A percentile compares a stretch with the other conserved stretches of the same genome.
These are phyloP conservation scores for Heliamphora exappendiculata DNA, from an alignment of 148 eudicot species.

Conservation along the genomic window DNA sequence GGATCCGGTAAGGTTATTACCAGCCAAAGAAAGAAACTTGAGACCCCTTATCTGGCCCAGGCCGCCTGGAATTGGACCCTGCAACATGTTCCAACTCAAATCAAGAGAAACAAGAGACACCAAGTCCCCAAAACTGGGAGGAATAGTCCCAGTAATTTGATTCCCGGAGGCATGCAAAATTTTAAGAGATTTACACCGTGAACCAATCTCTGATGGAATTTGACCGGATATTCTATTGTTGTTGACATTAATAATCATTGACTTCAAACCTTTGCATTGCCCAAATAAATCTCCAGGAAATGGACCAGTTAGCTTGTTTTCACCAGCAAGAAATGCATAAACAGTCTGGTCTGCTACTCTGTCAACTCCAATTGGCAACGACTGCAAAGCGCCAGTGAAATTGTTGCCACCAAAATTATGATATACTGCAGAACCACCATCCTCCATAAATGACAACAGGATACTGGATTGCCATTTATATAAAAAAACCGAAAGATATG, in stretches of 20 bases:
- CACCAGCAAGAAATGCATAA: slow-evolving; percentile 48
- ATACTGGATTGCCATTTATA: slow-evolving; percentile 12
- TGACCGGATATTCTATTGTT: slow-evolving; percentile 30
- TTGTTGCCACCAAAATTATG: slow-evolving; percentile 47
- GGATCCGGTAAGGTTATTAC: slow-evolving; percentile 33
- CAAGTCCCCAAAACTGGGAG: slow-evolving; percentile 31
- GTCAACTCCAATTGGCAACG: slow-evolving; percentile 29
- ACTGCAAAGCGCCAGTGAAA: slow-evolving; percentile 29
- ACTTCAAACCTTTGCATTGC: slow-evolving; percentile 27
- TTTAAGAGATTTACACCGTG: slow-evolving; percentile 30
- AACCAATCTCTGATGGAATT: slow-evolving; percentile 23
- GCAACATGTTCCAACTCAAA: slow-evolving; percentile 37
- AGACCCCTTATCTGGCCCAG: slow-evolving; percentile 28
- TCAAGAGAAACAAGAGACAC: slow-evolving; percentile 30
- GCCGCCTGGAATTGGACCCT: slow-evolving; percentile 32
- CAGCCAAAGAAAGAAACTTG: slow-evolving; percentile 28
- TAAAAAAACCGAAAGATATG: slow-evolving; percentile 28
- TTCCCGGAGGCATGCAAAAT: slow-evolving; percentile 39
- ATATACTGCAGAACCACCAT: slow-evolving; percentile 16
- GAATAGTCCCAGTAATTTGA: slow-evolving; percentile 32
- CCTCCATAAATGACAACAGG: slow-evolving; percentile 13
- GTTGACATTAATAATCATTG: slow-evolving; percentile 38
- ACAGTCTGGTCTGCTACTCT: slow-evolving; percentile 20
- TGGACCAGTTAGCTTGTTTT: slow-evolving; percentile 32
- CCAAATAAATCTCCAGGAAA: slow-evolving; percentile 33